Conservation (phyloP, 176 grass and related monocot species). For the Aegilops speltoides region DNA sequence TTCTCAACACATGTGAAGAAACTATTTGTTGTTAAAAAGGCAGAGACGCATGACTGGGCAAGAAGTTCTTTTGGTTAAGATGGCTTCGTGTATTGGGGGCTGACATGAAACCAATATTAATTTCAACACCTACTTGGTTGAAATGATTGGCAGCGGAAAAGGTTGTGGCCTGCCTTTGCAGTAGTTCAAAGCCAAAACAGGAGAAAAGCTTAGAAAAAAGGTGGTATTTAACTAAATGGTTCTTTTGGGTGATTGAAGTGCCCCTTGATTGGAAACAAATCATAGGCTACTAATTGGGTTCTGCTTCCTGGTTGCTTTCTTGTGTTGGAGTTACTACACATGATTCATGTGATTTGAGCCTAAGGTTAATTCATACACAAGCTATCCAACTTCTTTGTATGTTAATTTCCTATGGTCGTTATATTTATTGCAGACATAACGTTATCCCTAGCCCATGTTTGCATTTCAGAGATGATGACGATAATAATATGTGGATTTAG, state of each 20-base stretch:
- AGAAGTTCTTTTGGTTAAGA: conserved; percentile 57
- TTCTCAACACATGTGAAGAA: conserved; percentile 50
- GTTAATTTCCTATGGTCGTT: neutral
- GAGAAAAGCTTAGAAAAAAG: neutral
- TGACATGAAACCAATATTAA: conserved; percentile 43
- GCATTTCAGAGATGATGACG: neutral
- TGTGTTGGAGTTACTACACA: neutral
- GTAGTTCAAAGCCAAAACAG: neutral
- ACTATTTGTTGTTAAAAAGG: conserved; percentile 41
- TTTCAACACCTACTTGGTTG: conserved; percentile 46
- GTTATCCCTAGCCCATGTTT: neutral
- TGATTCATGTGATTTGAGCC: neutral
- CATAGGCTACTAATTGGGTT: neutral
- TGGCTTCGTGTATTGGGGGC: conserved; percentile 28
- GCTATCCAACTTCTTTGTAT: neutral
- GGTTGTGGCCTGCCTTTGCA: neutral
- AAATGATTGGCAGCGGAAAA: neutral
- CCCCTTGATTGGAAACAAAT: neutral
- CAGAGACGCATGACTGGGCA: conserved; percentile 3
- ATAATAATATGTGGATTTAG: neutral
- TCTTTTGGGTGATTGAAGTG: neutral
- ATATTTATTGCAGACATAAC: neutral
- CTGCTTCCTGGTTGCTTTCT: neutral
- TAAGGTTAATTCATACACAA: neutral
- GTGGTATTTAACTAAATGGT: neutral